phyloP scores from a whole-genome alignment of 257 asterid genomes.

The Solanum lycopersicoides region DNA sequence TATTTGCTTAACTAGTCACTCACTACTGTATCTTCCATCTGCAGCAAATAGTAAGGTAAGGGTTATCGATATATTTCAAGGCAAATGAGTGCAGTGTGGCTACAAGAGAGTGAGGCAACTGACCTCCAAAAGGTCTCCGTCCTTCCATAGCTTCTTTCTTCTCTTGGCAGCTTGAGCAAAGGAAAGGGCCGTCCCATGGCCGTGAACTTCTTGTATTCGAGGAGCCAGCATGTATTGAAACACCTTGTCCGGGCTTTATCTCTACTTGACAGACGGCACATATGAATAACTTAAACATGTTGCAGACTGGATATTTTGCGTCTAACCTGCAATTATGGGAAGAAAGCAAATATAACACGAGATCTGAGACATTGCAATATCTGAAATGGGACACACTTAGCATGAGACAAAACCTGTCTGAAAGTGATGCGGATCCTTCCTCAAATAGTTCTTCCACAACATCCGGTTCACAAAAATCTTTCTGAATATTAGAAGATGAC shows the following conservation, averaged over 20 bases:
- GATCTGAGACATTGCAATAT: neutral
- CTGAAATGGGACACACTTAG: neutral
- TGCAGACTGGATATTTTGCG: slow-evolving; percentile 79
- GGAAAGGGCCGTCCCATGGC: slow-evolving; percentile 99
- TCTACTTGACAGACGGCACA: slow-evolving; percentile 96
- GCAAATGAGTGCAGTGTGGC: neutral
- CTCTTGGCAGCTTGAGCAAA: slow-evolving; percentile 83
- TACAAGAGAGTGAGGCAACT: neutral
- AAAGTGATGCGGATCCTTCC: slow-evolving; percentile 90
- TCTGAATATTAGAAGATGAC: slow-evolving; percentile 48
- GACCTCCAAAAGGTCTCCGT: slow-evolving; percentile 71
- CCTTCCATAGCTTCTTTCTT: slow-evolving; percentile 99
- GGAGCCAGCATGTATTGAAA: slow-evolving; percentile 63
- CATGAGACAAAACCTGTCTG: slow-evolving; percentile 56
- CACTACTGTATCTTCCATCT: slow-evolving; percentile 73
- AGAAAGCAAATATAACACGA: neutral
- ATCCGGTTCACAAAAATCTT: slow-evolving; percentile 51
- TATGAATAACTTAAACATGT: slow-evolving; percentile 87
- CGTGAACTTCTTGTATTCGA: slow-evolving; percentile 48
- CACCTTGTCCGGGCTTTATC: slow-evolving; percentile 88
- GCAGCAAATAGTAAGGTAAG: slow-evolving; percentile 18
- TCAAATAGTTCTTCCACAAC: slow-evolving; percentile 85
- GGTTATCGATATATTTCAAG: neutral
- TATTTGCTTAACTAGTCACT: slow-evolving; percentile 46
- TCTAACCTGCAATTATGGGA: slow-evolving; percentile 50